Evolutionary conservation across 768 basidiomycete species (phyloP).

Genomic region (Boletus sensibilis): DNA sequence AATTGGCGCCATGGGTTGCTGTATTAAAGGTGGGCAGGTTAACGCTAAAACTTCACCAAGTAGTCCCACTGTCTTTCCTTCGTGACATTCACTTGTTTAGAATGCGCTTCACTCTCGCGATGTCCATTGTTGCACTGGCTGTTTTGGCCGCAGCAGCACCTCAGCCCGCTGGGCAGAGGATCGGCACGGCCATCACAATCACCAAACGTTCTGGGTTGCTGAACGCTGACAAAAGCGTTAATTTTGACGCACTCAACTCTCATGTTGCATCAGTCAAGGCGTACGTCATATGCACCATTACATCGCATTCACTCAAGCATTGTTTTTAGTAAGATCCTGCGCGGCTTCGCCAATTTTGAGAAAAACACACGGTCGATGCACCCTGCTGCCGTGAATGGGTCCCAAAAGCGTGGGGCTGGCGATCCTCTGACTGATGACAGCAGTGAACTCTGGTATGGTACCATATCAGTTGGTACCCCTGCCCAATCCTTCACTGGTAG

Average conservation of each 20-base stretch:
- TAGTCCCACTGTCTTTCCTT: background rate
- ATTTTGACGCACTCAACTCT: slow-evolving; percentile 3
- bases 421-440: background rate
- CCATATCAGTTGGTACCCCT: slow-evolving; percentile 6
- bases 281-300: slow-evolving; percentile 1
- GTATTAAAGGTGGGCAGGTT: background rate
- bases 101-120: slow-evolving; percentile 11
- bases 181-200: slow-evolving; percentile 8
- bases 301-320: background rate
- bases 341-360: background rate
- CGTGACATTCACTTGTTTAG: background rate
- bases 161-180: background rate
- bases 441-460: slow-evolving; percentile 9
- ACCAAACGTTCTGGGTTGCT: slow-evolving; percentile 1
- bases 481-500: slow-evolving; percentile 4
- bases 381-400: background rate
- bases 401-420: background rate
- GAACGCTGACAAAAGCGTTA: slow-evolving; percentile 7
- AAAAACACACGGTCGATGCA: background rate
- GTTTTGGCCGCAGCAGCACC: slow-evolving; percentile 9
- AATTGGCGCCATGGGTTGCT: background rate
- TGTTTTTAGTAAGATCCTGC: slow-evolving; percentile 1
- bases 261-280: slow-evolving; percentile 3
- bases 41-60: background rate
- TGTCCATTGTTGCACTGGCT: slow-evolving; percentile 3